Percentiles rank a stretch among this genome's conserved stretches.
phyloP scores from a whole-genome alignment of 2,329 filamentous ascomycete species.

The Fusarium oxysporum region DNA sequence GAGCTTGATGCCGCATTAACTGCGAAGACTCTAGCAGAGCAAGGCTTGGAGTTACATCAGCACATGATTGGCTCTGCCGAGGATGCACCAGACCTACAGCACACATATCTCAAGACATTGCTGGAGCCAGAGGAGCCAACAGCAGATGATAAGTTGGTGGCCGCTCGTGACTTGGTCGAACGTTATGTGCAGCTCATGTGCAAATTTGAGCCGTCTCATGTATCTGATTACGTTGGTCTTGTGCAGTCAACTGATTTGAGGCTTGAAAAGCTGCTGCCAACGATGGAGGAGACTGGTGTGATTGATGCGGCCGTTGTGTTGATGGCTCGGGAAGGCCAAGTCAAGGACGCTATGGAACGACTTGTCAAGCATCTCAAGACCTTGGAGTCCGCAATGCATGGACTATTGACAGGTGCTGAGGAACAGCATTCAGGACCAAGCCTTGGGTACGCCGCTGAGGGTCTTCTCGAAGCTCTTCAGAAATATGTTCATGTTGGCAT shows the following conservation, averaged over 20 bases:
- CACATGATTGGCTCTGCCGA: constrained; percentile 71
- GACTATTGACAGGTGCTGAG: constrained; percentile 73
- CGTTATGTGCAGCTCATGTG: constrained; percentile 93
- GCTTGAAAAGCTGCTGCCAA: constrained; percentile 83
- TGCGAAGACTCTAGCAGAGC: constrained; percentile 72
- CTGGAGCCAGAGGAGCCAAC: constrained; percentile 70
- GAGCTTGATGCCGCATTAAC: constrained; percentile 73
- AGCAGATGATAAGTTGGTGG: constrained; percentile 47
- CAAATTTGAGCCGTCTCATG: constrained; percentile 81
- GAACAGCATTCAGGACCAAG: constrained; percentile 64
- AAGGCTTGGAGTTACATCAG: constrained; percentile 74
- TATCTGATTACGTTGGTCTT: constrained; percentile 84
- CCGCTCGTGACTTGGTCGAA: constrained; percentile 76
- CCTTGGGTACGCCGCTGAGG: constrained; percentile 74
- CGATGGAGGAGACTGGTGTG: constrained; percentile 89
- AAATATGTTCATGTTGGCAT: constrained; percentile 95
- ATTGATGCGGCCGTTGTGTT: constrained; percentile 93
- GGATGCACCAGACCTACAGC: constrained; percentile 73
- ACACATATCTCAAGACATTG: constrained; percentile 79
- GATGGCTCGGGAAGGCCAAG: constrained; percentile 88
- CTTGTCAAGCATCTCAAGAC: constrained; percentile 84
- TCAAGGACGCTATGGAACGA: constrained; percentile 84
- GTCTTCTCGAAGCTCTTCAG: constrained; percentile 81
- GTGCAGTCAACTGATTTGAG: constrained; percentile 82
- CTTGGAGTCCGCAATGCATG: constrained; percentile 81